Conservation (phyloP, 768 basidiomycete genomes). For the Suillus weaverae region DNA sequence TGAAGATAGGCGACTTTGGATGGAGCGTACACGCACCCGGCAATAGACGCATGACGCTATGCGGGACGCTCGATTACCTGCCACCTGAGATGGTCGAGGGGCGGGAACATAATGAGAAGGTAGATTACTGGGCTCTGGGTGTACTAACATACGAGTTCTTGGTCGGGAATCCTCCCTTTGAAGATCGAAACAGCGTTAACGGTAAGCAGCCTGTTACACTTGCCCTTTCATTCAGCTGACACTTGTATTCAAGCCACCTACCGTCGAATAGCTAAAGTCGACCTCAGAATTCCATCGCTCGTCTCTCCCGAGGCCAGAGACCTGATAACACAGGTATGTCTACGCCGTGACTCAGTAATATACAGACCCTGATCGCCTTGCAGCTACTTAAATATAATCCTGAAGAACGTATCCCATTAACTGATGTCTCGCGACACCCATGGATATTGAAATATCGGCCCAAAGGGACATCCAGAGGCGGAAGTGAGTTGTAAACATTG, state of each 20-base stretch:
- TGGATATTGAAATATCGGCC: conserved; percentile 79
- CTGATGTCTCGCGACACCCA: conserved; percentile 76
- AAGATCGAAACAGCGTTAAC: conserved; percentile 74
- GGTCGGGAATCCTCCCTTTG: conserved; percentile 82
- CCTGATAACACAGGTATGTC: conserved; percentile 42
- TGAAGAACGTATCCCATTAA: conserved; percentile 69
- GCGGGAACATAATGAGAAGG: conserved; percentile 83
- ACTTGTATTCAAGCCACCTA: conserved; percentile 67
- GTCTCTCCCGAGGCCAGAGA: conserved; percentile 46
- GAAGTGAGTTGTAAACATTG: conserved; percentile 19
- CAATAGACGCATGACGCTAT: conserved; percentile 85
- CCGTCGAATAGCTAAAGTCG: conserved; percentile 84
- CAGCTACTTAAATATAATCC: conserved; percentile 87
- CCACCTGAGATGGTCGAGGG: conserved; percentile 99
- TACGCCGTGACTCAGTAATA: conserved; percentile 12
- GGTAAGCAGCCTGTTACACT: conserved; percentile 47
- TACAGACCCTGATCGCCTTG: background rate
- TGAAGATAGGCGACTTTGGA: conserved; percentile 98
- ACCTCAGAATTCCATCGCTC: conserved; percentile 52
- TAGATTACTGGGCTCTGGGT: conserved; percentile 96
- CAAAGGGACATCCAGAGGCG: conserved; percentile 40
- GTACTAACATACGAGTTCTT: conserved; percentile 97
- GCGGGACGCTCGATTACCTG: conserved; percentile 94
- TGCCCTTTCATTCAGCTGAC: conserved; percentile 6
- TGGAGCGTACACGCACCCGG: conserved; percentile 98